Conservation (phyloP, 306 rosid genomes). For the Sphenostylis stenocarpa region DNA sequence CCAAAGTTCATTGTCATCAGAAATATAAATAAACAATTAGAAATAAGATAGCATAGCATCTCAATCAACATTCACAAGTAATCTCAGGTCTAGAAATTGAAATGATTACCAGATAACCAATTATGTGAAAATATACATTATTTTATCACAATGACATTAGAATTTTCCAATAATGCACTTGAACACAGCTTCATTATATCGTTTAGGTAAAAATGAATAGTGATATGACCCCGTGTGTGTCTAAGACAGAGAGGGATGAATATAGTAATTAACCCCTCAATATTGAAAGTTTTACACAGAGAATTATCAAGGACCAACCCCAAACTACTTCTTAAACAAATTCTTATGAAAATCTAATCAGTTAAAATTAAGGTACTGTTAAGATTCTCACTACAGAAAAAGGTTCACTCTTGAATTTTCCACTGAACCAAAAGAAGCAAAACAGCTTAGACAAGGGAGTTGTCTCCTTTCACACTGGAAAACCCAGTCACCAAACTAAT, state of each 20-base stretch:
- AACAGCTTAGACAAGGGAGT: too few species aligned
- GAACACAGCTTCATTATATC: background rate
- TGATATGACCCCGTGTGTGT: background rate
- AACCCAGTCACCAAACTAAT: too few species aligned
- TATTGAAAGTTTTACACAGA: background rate
- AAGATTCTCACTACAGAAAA: too few species aligned
- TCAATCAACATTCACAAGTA: background rate
- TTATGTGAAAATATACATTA: background rate
- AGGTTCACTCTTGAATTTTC: too few species aligned
- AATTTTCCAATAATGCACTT: conserved; percentile 2
- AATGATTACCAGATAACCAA: background rate
- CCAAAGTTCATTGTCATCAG: background rate
- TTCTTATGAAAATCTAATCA: background rate
- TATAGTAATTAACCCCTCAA: background rate
- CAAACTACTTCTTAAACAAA: background rate
- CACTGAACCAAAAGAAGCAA: too few species aligned
- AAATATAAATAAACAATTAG: conserved; percentile 5
- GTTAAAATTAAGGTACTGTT: background rate
- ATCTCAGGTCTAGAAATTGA: background rate
- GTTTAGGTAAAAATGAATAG: background rate
- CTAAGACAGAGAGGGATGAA: background rate
- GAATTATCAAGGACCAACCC: background rate
- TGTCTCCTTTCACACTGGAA: too few species aligned
- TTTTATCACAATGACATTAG: background rate
- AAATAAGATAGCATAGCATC: background rate